A percentile compares a stretch with the other conserved stretches of the same genome.
These are phyloP conservation scores for Juncus inflexus DNA, from an alignment of 176 grass and related monocot genomes.

Conservation along the genomic window DNA sequence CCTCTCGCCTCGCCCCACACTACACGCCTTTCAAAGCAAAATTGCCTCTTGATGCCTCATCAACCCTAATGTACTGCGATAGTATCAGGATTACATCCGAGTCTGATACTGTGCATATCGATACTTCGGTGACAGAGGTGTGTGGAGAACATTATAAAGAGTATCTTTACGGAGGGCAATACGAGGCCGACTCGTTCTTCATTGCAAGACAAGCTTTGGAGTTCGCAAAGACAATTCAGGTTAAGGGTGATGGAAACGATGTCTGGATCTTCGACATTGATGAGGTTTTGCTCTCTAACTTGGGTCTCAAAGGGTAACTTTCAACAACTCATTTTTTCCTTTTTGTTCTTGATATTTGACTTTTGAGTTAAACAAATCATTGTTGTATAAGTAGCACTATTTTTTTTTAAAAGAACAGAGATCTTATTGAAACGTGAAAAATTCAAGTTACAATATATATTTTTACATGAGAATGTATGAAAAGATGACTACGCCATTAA, in stretches of 20 bases:
- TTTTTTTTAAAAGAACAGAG: no score
- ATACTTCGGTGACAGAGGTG: conserved; percentile 6
- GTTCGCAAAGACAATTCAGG: background rate
- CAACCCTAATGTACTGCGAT: background rate
- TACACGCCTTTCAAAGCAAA: background rate
- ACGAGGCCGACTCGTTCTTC: conserved; percentile 2
- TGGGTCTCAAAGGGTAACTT: conserved; percentile 4
- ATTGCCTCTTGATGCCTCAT: background rate
- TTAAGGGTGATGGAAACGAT: conserved; percentile 21
- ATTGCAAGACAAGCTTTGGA: background rate
- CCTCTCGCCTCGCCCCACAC: background rate
- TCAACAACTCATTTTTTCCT: background rate
- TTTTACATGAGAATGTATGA: no score
- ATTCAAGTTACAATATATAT: no score
- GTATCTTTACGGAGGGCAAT: conserved; percentile 17
- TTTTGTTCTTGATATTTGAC: background rate
- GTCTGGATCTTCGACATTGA: conserved; percentile 28
- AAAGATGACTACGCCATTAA: no score
- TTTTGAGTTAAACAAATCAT: background rate
- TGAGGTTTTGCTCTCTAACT: conserved; percentile 22
- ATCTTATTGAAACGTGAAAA: no score
- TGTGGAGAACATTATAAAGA: conserved; percentile 12
- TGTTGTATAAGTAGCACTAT: no score
- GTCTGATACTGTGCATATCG: conserved; percentile 10
- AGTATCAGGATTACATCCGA: conserved; percentile 24